Base-by-base conservation (phyloP, 352 stramenopile species). In the Nannochloropsis limnetica region DNA sequence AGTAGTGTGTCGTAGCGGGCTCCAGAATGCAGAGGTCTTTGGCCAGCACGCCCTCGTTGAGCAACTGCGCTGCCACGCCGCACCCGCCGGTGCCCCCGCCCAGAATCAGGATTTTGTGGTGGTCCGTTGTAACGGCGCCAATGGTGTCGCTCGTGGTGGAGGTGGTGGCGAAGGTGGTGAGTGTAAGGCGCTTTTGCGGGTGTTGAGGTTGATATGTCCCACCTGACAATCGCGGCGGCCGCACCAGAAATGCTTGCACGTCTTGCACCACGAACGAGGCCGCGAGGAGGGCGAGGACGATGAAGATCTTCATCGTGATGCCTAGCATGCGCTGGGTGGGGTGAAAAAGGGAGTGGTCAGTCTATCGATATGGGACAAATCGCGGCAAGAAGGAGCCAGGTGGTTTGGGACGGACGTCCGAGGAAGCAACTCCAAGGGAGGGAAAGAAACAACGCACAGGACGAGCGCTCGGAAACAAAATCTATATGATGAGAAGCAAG, bases 21-120 rank as follows among this genome's bases (percentile, higher is more conserved):
- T 88, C 86, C 25, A 88, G 68, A 67, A 88, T 82, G 25, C 81
- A 84, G 14, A 88, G 80, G 31, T 88, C 83, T 28, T 81, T 86
- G n/a, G 61, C 61, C 25, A 31, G 61, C 37, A 85, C 67, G 23
- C 85, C 85, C 68, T 86, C 81, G 43, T 88, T 86, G 45, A 82
- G 54, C 44, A 88, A 84, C 80, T 83, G 80, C 29, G 83, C 84
- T 0, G 86, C 86, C 68, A 88, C 83, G 23, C 83, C 84, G 32
- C 87, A 82, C 80, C 86, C 86, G 17, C 79, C 86, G 37, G 86
- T 86, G 17, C 86, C 86, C 15, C 86, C 86, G 27, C 86, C 86
- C 29, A 88, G 81, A 27, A 88, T 69, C 25, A 88, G n/a, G 69
- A 88, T 81, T 69, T 82, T 86, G 32, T 87, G 80, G 22, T 85